Conservation (phyloP, 116 monocot species). For the Zostera marina region DNA sequence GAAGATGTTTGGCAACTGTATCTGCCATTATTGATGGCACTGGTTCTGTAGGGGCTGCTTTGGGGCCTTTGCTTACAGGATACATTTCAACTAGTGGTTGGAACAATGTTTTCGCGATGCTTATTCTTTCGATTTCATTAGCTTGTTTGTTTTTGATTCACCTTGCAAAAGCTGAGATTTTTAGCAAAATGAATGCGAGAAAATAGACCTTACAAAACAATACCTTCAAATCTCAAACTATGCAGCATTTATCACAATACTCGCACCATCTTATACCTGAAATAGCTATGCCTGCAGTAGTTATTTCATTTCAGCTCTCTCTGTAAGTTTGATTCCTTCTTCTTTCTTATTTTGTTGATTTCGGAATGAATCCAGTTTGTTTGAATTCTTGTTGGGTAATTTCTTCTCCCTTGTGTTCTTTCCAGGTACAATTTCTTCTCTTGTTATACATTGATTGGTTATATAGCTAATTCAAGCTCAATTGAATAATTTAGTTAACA, state of each 20-base stretch:
- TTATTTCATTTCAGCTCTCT: too few relatives aligned
- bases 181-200: constrained; percentile 12
- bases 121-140: constrained; percentile 48
- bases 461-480: too few relatives aligned
- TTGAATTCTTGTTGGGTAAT: too few relatives aligned
- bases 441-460: too few relatives aligned
- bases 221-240: not conserved
- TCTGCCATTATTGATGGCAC: constrained; percentile 98
- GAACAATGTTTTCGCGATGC: constrained; percentile 86
- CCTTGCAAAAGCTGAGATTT: constrained; percentile 61
- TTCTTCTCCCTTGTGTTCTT: too few relatives aligned
- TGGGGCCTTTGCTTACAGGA: constrained; percentile 85
- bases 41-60: constrained; percentile 84
- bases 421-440: too few relatives aligned
- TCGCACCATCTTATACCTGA: too few relatives aligned
- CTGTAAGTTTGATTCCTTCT: too few relatives aligned
- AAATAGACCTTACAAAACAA: constrained; percentile 10
- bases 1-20: constrained; percentile 81
- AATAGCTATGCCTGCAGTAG: too few relatives aligned
- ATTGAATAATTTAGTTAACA: too few relatives aligned
- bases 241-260: not conserved
- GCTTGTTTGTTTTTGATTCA: constrained; percentile 53
- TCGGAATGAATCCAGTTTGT: too few relatives aligned
- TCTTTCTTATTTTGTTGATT: too few relatives aligned
- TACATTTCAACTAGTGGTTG: constrained; percentile 83